Evolutionary conservation across 805 yeast genomes (phyloP).

Genomic region (Kodamaea neixiangensis): DNA sequence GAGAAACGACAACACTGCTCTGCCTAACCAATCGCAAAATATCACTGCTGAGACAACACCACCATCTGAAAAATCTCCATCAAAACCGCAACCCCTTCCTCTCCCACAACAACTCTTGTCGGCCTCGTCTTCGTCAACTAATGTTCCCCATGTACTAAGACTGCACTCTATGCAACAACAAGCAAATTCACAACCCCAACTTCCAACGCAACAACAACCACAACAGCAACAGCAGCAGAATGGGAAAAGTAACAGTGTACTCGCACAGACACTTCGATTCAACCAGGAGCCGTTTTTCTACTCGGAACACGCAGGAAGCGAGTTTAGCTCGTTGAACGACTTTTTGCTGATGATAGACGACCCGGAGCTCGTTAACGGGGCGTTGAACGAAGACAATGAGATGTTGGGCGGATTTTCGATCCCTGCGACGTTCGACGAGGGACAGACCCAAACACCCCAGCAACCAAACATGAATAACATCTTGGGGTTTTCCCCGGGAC

Average conservation of each 20-base stretch:
- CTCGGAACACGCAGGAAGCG: slow-evolving; percentile 91
- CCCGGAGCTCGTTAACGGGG: slow-evolving; percentile 61
- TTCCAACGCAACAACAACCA: background rate
- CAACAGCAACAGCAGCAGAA: slow-evolving; percentile 5
- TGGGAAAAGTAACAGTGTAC: slow-evolving; percentile 23
- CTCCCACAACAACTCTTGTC: slow-evolving; percentile 8
- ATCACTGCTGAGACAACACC: background rate
- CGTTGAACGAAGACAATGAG: slow-evolving; percentile 27
- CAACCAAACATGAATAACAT: slow-evolving; percentile 10
- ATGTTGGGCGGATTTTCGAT: slow-evolving; percentile 6
- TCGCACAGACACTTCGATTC: slow-evolving; percentile 44
- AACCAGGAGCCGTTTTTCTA: slow-evolving; percentile 77
- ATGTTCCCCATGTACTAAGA: too few relatives aligned
- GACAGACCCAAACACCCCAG: slow-evolving; percentile 1
- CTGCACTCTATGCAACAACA: slow-evolving; percentile 2
- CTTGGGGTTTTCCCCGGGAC: slow-evolving; percentile 1
- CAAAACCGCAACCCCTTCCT: slow-evolving; percentile 7
- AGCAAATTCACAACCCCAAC: slow-evolving; percentile 2
- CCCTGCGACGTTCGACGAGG: slow-evolving; percentile 3
- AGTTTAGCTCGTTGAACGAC: slow-evolving; percentile 86
- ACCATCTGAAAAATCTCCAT: slow-evolving; percentile 4
- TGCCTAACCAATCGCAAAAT: background rate
- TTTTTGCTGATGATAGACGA: slow-evolving; percentile 89
- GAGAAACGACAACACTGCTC: slow-evolving; percentile 5
- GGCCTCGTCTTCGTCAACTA: slow-evolving; percentile 3